Conservation (phyloP, 495 filamentous ascomycete species). For the Tuber umbilicatum region DNA sequence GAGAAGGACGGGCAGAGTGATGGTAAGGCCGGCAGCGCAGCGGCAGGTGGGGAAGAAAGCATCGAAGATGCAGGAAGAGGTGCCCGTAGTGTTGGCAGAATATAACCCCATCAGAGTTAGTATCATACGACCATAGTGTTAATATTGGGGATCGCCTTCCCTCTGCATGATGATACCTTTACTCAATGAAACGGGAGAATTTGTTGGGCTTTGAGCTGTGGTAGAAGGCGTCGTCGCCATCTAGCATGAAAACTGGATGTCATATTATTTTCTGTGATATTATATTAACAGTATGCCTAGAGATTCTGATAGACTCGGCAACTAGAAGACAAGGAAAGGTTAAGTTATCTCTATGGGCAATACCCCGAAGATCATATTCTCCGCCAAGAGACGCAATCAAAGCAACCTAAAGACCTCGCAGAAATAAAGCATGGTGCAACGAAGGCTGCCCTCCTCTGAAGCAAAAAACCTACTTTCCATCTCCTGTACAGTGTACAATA, state of each 20-base stretch:
- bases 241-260: background rate
- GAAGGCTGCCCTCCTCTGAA: background rate
- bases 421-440: background rate
- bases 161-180: background rate
- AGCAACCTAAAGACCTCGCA: background rate
- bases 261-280: background rate
- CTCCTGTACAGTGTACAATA: too few species aligned
- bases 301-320: background rate
- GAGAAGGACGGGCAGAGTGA: constrained; percentile 34
- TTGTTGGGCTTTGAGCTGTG: background rate
- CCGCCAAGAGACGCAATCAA: background rate
- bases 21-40: background rate
- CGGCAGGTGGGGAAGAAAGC: constrained; percentile 23
- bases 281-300: background rate
- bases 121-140: background rate
- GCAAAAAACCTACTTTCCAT: too few species aligned
- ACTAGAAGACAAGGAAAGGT: background rate
- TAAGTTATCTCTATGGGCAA: background rate
- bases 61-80: constrained; percentile 39
- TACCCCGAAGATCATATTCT: background rate
- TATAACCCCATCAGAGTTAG: background rate
- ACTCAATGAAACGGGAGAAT: background rate
- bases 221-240: background rate
- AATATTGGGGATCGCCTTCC: background rate
- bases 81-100: constrained; percentile 20